Base-by-base conservation (phyloP, 129 eudicot genomes). In the Ambrosia artemisiifolia region DNA sequence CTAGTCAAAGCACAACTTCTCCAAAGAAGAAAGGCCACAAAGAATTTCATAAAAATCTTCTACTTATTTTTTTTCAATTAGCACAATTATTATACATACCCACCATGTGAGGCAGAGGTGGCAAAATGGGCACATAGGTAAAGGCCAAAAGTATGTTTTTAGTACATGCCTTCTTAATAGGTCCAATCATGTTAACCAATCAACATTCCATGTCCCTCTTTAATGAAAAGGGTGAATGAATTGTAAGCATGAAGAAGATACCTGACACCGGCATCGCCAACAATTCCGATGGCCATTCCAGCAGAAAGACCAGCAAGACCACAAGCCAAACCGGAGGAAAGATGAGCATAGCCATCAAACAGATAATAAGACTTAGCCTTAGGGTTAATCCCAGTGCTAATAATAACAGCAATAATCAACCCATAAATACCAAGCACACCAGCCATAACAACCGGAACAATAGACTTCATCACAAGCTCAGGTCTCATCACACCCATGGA, bases 401-500 rank as follows among this genome's bases (percentile, higher is more conserved):
- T 85, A 35, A 85, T 85, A 9, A 85, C 90, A 76, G 87, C 90
- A 63, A 85, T 85, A 79, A 85, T 85, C 87, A 85, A 79, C 44
- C 90, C 87, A 43, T 85, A 85, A 60, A 85, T 85, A 73, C 90
- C 87, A 65, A 82, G 77, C 62, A 85, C 90, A 61, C 90, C 87
- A 79, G 87, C 90, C 90, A 85, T 85, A 71, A 85, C 90, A 16
- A 85, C 90, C 0, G 90, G 90, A 28, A 85, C 87, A 65, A 85
- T 85, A 8, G 90, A 85, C 74, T 85, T 85, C 90, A 85, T 85
- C 63, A 85, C 90, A 3, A 85, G 83, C 78, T 85, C 90, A 44
- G 87, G 87, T 64, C 87, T 85, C 90, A 85, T 85, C 69, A 85
- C 90, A 13, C 90, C 90, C 90, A 85, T 85, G 10, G 90, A 85